phyloP scores from a whole-genome alignment of 768 basidiomycete species.

The Boletus huronensis region DNA sequence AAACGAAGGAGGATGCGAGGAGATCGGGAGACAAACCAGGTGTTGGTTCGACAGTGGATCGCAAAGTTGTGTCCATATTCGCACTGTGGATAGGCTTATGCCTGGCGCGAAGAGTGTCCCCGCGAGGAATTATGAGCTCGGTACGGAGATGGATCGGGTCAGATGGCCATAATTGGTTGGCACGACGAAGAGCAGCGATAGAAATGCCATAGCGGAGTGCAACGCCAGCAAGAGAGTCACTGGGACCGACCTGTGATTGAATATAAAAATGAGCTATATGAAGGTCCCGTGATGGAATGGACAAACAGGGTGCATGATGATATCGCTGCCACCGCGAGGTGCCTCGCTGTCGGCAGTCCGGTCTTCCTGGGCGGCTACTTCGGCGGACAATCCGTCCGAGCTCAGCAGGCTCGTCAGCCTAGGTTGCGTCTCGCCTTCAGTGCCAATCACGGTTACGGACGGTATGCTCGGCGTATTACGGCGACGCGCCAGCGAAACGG shows the following conservation, averaged over 20 bases:
- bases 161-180: conserved; percentile 91
- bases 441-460: not conserved
- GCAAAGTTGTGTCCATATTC: not conserved
- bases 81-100: not conserved
- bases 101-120: conserved; percentile 5
- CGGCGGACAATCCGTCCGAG: not conserved
- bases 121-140: conserved; percentile 68
- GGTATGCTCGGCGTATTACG: not conserved
- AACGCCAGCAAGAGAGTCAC: conserved; percentile 83
- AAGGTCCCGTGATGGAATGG: not conserved
- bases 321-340: not conserved
- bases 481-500: conserved; percentile 4
- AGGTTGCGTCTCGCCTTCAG: conserved; percentile 3
- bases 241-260: conserved; percentile 53
- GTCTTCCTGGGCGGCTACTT: not conserved
- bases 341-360: not conserved
- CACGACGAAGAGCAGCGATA: conserved; percentile 75
- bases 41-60: not conserved
- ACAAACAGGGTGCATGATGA: conserved; percentile 20
- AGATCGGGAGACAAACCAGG: conserved; percentile 5
- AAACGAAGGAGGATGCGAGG: conserved; percentile 16
- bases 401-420: conserved; percentile 1
- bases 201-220: conserved; percentile 87
- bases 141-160: conserved; percentile 89
- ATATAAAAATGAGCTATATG: not conserved